Base-by-base conservation (phyloP, 2,329 filamentous ascomycete genomes). In the Ceratocystis papillata region DNA sequence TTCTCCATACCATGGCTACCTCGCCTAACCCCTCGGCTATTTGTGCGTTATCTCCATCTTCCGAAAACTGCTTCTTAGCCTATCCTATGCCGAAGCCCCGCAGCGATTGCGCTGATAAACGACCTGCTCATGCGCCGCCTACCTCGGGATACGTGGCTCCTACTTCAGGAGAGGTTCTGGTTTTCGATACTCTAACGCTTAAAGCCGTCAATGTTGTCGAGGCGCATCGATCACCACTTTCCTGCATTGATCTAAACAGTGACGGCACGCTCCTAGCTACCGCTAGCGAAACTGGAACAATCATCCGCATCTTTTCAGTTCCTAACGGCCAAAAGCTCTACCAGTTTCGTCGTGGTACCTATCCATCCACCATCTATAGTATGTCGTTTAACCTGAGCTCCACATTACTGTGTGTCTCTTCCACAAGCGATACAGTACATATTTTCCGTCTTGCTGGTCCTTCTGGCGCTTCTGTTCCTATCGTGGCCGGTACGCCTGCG, bases 371-470 rank as follows among this genome's bases (percentile, higher is more conserved):
- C 50, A 99, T 99, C 71, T 96, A 92, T 77, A 96, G 91, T 83
- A 96, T 99, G 91, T 96, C 92, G 1, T 99, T 99, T 78, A 99
- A 99, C 75, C 86, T 91, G 62, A 91, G 89, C 67, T 96, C 92
- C 1, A 96, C 92, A 1, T 80, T 99, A 10, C 83, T 99, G 45
- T 96, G 92, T 72, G 92, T 99, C 50, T 97, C 94, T 4, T 97
- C 93, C 2, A 92, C 91, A 1, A 96, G 92, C 0, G 94, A 99
- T 72, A 99, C 94, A 0, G 87, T 99, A 8, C 94, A 99, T 74
- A 91, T 99, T 63, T 99, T 99, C 79, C 90, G 92, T 65, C 81
- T 99, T 22, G 79, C 79, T 64, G 79, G 76, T 64, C 79, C 83
- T 20, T 76, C 75, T 4, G 72, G 74, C 60, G 72, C 71, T 25